Base-by-base conservation (phyloP, 2,329 filamentous ascomycete species). In the Monosporascus sp. region DNA sequence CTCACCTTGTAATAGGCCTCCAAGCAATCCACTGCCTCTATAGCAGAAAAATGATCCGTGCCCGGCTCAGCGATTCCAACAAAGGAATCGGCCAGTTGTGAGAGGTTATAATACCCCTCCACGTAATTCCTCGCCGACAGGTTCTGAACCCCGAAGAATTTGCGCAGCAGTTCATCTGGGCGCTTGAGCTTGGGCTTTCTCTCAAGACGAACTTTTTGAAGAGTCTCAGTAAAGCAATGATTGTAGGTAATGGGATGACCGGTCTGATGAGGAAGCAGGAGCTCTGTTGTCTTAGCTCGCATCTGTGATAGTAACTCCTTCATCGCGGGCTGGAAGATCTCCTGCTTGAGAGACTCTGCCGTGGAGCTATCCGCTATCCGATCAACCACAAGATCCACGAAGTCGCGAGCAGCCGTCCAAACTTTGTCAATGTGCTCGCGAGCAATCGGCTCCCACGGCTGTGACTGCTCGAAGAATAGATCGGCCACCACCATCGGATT, bases 381-480 rank as follows among this genome's bases (percentile, higher is more conserved):
- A 45, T 39, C 17, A 68, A 79, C 57, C 75, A 79, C 60, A 72
- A 74, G 61, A 24, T 68, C 65, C 57, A 80, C 80, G 0, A 83
- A 66, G 11, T 77, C 70, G 4, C 55, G 52, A 1, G 68, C 72
- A 4, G 82, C 72, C 6, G 79, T 61, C 57, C 79, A 65, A 0
- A 80, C 31, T 56, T 75, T n/a, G 72, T 76, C 3, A 69, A 77
- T 18, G 24, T 85, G 68, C 39, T 78, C 73, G 6, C 68, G 63
- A 1, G 76, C 79, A 25, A 82, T 72, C 0, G 52, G 31, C 42
- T 73, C 25, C 85, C 83, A 88, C 0, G 75, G 77, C 6, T 58
- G 51, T 0, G 76, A 82, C 53, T 88, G 83, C 46, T 84, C 75
- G 20, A 69, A 68, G 61, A 88, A 88, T 0, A 89, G 63, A 22